Evolutionary conservation across 345 rosid species (phyloP), one percentile per base, ranked within the genome.

Genomic region (Barbarea vulgaris): DNA sequence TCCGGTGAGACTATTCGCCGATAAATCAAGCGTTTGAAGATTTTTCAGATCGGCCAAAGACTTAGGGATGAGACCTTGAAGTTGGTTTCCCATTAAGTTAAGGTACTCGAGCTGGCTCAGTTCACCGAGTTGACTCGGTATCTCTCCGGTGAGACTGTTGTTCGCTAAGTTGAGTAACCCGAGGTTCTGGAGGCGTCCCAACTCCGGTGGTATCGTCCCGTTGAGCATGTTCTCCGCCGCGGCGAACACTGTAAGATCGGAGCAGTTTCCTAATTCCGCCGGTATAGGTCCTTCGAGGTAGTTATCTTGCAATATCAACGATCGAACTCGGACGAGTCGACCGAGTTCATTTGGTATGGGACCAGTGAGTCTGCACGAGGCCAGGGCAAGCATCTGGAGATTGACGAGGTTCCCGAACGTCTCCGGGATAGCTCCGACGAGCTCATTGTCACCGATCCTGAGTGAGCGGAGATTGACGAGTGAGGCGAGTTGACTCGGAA

Each of bases 401-500:
- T 69, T 84, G n/a, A 42, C 75, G 9, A 95, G 90, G 12, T 75
- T 67, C 3, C 90, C 96, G 0, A 95, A 74, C 1, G 96, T 84
- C 10, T 83, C 81, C 48, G 97, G 99, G 25, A 95, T 85, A 0
- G 79, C 42, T 5, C 99, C 98, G 14, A 64, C 80, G 77, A 95
- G 93, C n/a, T 79, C 86, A 59, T 95, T 95, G 64, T 95, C 91
- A 33, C 99, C 99, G 69, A 92, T 84, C 48, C 87, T 86, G 64
- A 95, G 25, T 24, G 85, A 83, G 1, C 79, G 90, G 69, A 95
- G 90, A 34, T 73, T 77, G 0, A 76, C 18, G 69, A 92, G 85
- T 0, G 88, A 81, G 12, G 96, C 98, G 78, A 92, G 90, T 33
- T 82, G 87, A 61, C 83, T 70, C 5, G 98, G 98, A 11, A 95